Evolutionary conservation across 345 rosid genomes (phyloP).

Genomic region (Eucalyptus urophylla): DNA sequence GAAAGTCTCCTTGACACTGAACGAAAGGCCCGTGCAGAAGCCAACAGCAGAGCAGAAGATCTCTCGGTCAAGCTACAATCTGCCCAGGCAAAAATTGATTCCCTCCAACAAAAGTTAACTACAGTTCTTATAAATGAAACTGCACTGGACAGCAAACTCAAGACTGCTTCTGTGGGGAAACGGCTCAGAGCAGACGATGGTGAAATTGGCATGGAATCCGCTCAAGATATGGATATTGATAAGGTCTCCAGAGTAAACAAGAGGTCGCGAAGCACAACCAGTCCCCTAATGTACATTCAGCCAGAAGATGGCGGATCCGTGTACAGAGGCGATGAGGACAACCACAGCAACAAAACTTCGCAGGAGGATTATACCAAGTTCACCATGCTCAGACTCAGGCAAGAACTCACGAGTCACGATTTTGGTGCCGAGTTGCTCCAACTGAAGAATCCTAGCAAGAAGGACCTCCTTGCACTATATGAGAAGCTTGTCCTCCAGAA

Average conservation of each 20-base stretch:
- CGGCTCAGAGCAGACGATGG: constrained; percentile 46
- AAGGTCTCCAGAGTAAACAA: constrained; percentile 36
- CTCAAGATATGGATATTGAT: constrained; percentile 42
- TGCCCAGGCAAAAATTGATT: constrained; percentile 75
- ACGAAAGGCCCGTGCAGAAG: constrained; percentile 62
- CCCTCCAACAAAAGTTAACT: constrained; percentile 75
- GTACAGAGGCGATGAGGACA: constrained; percentile 50
- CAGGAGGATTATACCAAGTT: constrained; percentile 72
- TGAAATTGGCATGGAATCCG: constrained; percentile 58
- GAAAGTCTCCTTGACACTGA: constrained; percentile 76
- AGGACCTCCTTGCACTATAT: constrained; percentile 70
- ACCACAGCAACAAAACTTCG: constrained; percentile 38
- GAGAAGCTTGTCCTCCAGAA: constrained; percentile 67
- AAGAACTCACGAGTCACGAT: constrained; percentile 77
- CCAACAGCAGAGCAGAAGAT: constrained; percentile 70
- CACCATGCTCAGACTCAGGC: constrained; percentile 67
- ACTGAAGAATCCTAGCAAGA: constrained; percentile 65
- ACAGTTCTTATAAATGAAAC: constrained; percentile 76
- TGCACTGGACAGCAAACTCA: constrained; percentile 72
- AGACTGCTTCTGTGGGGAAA: constrained; percentile 64
- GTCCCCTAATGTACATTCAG: constrained; percentile 26
- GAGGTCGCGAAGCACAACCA: constrained; percentile 54
- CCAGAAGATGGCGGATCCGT: constrained; percentile 65
- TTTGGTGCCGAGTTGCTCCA: constrained; percentile 76
- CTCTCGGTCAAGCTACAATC: constrained; percentile 75